Evolutionary conservation across 352 stramenopile species (phyloP).

Genomic region (Phytophthora palmivora): DNA sequence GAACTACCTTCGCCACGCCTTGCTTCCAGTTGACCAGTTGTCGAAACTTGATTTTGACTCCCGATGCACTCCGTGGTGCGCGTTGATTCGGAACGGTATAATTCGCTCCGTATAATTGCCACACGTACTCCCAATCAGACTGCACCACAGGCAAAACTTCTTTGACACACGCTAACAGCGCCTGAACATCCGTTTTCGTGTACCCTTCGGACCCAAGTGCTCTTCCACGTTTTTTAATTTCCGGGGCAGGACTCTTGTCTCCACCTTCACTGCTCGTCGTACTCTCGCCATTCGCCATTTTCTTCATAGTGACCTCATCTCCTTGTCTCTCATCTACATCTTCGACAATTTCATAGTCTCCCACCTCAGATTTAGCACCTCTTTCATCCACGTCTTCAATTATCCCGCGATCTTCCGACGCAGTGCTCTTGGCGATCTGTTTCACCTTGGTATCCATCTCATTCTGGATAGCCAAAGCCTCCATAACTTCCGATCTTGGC

Average conservation of each 20-base stretch:
- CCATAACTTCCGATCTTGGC: slow-evolving; percentile 18
- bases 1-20: slow-evolving; percentile 6
- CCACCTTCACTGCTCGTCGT: slow-evolving; percentile 18
- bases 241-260: slow-evolving; percentile 6
- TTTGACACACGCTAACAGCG: slow-evolving; percentile 36
- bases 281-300: not conserved
- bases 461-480: slow-evolving; percentile 23
- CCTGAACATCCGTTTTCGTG: slow-evolving; percentile 26
- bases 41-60: slow-evolving; percentile 48
- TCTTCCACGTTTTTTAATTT: slow-evolving; percentile 27
- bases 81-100: slow-evolving; percentile 39
- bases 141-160: slow-evolving; percentile 33
- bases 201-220: slow-evolving; percentile 45
- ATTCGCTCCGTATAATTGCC: slow-evolving; percentile 41
- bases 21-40: slow-evolving; percentile 46
- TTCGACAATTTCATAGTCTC: not conserved
- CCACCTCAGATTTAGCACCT: not conserved
- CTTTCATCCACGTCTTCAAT: slow-evolving; percentile 6
- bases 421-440: slow-evolving; percentile 4
- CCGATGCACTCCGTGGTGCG: slow-evolving; percentile 23
- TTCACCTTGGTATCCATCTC: slow-evolving; percentile 32
- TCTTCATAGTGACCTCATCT: not conserved
- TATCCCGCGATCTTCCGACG: not conserved
- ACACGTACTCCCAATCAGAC: slow-evolving; percentile 36
- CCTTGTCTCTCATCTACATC: slow-evolving; percentile 5